Evolutionary conservation across 2,329 filamentous ascomycete species (phyloP).

Genomic region (Pyrenophora tritici-repentis): DNA sequence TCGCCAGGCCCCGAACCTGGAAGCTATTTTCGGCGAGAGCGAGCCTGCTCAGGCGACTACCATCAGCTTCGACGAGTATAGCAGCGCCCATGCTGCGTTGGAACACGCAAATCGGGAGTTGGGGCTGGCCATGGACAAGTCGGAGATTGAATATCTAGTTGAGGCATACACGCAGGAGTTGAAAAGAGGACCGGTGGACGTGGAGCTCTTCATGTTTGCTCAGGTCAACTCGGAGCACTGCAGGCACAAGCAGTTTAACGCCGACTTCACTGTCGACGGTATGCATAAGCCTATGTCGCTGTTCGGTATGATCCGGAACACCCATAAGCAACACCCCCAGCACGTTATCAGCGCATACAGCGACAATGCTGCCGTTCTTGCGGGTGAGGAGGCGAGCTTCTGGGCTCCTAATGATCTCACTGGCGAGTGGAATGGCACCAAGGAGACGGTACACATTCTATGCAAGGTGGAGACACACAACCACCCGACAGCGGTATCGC

Average conservation of each 20-base stretch:
- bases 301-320: slow-evolving; percentile 96
- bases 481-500: slow-evolving; percentile 93
- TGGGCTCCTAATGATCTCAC: slow-evolving; percentile 90
- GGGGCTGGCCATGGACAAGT: slow-evolving; percentile 83
- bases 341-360: slow-evolving; percentile 95
- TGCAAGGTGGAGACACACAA: slow-evolving; percentile 98
- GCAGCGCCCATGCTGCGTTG: slow-evolving; percentile 71
- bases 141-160: slow-evolving; percentile 94
- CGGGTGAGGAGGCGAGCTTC: slow-evolving; percentile 72
- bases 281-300: slow-evolving; percentile 77
- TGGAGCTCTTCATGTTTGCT: slow-evolving; percentile 99
- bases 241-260: slow-evolving; percentile 91
- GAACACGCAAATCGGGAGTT: slow-evolving; percentile 81
- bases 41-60: slow-evolving; percentile 69
- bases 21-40: slow-evolving; percentile 77
- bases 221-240: slow-evolving; percentile 99
- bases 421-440: slow-evolving; percentile 84
- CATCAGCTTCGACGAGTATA: slow-evolving; percentile 69
- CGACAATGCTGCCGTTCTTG: slow-evolving; percentile 93
- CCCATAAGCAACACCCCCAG: slow-evolving; percentile 75
- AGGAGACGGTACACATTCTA: slow-evolving; percentile 84
- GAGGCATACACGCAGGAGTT: slow-evolving; percentile 72
- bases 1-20: slow-evolving; percentile 68
- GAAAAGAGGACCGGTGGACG: slow-evolving; percentile 75
- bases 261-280: slow-evolving; percentile 92